Base-by-base conservation (phyloP, 768 basidiomycete genomes). In the Lentinula lateritia region DNA sequence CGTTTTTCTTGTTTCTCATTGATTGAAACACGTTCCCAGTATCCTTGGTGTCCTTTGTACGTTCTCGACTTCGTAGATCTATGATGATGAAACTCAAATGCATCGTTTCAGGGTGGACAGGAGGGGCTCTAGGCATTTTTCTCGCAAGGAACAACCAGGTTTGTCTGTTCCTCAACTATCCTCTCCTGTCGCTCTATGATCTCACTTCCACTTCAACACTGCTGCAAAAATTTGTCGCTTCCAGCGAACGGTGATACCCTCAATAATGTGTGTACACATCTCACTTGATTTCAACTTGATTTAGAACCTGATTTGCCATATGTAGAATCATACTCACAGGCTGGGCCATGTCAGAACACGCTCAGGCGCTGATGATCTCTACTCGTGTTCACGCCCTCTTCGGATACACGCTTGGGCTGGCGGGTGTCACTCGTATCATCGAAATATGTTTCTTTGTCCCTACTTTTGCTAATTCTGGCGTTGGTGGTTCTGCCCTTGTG, bases 331-430 rank as follows among this genome's bases (percentile, higher is more conserved):
- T 93, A 61, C 77, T 97, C 62, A 97, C 95, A 0, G 95, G 95
- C 6, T 96, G 91, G 88, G 94, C 89, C 0, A 95, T 97, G 91
- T 90, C 90, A 0, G 87, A 92, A 48, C 95, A 97, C 65, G 84
- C 84, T 0, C 95, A 98, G 75, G 86, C 84, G 5, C 78, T 94
- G 53, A 88, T 86, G 85, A 77, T 95, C 42, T 93, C 93, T 0
- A 92, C 93, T 1, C 86, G 86, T 76, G 92, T 92, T 58, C 94
- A 96, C 68, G 80, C 81, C 0, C 79, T 88, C 62, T 96, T 96
- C 64, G 95, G 95, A n/a, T 80, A 84, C 64, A 89, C 90, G 0
- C 82, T 98, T 28, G 92, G 93, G 80, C 77, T 87, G 1, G 95
- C 94, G 6, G 95, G 93, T 18, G 61, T 89, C 15, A 73, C 89